phyloP scores from a whole-genome alignment of 208 protist genomes.

The Porcisia hertigi region DNA sequence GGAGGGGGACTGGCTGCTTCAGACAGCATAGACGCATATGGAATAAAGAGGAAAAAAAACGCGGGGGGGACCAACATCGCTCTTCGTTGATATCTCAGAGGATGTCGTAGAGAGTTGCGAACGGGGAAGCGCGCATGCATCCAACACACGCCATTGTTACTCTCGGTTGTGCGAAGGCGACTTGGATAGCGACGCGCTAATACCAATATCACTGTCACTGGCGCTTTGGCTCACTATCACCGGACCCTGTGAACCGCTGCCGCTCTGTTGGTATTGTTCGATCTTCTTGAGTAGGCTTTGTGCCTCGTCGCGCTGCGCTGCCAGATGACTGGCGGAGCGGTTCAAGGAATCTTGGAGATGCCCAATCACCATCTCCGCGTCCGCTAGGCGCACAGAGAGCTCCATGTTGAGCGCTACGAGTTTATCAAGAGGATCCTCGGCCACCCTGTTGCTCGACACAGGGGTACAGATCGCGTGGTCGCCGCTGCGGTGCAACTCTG shows the following conservation, averaged over 20 bases:
- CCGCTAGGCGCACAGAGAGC: slow-evolving; percentile 36
- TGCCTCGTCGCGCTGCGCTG: slow-evolving; percentile 29
- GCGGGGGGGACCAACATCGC: too few relatives aligned
- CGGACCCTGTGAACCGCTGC: not conserved
- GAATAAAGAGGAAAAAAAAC: slow-evolving; percentile 21
- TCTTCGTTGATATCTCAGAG: too few relatives aligned
- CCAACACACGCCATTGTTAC: not conserved
- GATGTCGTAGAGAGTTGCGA: too few relatives aligned
- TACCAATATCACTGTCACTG: slow-evolving; percentile 1
- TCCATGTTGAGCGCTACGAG: slow-evolving; percentile 38
- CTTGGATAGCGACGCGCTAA: slow-evolving; percentile 12
- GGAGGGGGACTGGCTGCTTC: not conserved
- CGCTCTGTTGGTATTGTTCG: slow-evolving; percentile 22
- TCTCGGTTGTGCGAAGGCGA: not conserved
- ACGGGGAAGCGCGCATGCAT: too few relatives aligned
- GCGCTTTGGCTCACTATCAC: not conserved
- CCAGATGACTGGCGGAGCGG: slow-evolving; percentile 26
- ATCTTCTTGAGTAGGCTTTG: slow-evolving; percentile 31
- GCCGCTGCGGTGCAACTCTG: slow-evolving; percentile 1
- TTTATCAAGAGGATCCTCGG: slow-evolving; percentile 10
- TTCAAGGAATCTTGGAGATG: slow-evolving; percentile 32
- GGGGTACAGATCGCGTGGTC: not conserved
- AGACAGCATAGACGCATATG: not conserved
- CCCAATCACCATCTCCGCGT: slow-evolving; percentile 37
- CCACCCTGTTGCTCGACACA: not conserved